Conservation (phyloP, 225 moss, liverwort and hornwort species). For the Neckera pumila region DNA sequence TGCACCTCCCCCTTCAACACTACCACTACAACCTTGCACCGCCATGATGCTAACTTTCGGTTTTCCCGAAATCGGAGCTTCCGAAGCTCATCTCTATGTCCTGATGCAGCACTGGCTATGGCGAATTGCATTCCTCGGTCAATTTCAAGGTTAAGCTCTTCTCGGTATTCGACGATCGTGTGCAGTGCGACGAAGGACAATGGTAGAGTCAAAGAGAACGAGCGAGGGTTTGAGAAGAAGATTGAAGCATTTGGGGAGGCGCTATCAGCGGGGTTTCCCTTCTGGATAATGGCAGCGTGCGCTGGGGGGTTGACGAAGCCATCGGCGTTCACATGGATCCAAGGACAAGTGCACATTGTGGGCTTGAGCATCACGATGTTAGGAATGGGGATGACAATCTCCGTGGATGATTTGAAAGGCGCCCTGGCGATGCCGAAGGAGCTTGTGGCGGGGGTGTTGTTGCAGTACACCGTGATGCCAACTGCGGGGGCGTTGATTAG, state of each 20-base stretch:
- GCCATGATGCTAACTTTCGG: background rate
- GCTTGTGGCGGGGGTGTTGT: constrained; percentile 52
- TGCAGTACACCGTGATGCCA: constrained; percentile 98
- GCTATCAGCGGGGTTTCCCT: constrained; percentile 69
- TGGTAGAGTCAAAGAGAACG: background rate
- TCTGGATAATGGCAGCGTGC: constrained; percentile 68
- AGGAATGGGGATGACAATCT: constrained; percentile 87
- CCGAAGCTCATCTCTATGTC: background rate
- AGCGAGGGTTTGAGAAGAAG: constrained; percentile 16
- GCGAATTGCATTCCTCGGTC: background rate
- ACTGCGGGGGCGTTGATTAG: constrained; percentile 49
- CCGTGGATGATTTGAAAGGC: constrained; percentile 60
- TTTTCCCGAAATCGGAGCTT: background rate
- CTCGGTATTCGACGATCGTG: background rate
- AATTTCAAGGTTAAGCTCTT: background rate
- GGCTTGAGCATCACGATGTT: constrained; percentile 75
- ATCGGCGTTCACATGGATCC: constrained; percentile 52
- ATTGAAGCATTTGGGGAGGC: constrained; percentile 61
- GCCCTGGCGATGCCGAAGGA: constrained; percentile 80
- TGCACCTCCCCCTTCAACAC: background rate
- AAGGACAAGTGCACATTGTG: constrained; percentile 51
- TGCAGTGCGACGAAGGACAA: background rate
- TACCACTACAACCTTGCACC: background rate
- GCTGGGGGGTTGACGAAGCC: constrained; percentile 48
- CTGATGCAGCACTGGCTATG: background rate